Evolutionary conservation across 1,139 yeast genomes (phyloP).

Genomic region (Sugiyamaella neomexicana): DNA sequence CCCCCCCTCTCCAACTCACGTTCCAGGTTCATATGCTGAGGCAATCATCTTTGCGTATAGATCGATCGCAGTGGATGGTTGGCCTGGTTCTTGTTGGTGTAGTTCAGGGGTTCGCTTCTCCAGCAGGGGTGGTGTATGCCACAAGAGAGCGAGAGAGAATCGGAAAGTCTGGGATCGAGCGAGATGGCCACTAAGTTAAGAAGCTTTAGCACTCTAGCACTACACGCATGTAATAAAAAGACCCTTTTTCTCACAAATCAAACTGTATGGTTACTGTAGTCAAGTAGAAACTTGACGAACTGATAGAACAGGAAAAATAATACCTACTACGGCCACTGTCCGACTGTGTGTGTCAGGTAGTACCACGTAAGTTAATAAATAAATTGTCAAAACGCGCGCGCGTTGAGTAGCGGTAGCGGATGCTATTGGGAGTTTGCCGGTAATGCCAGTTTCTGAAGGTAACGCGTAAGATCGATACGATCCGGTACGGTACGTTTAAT

Average conservation of each 20-base stretch:
- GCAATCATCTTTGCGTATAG: conserved; percentile 29
- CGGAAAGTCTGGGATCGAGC: no score
- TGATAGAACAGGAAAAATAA: background rate
- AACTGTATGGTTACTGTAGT: background rate
- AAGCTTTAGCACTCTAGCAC: background rate
- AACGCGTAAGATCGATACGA: background rate
- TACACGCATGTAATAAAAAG: background rate
- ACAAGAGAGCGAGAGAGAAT: no score
- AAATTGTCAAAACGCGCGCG: background rate
- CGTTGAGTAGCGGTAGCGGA: background rate
- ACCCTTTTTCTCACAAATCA: background rate
- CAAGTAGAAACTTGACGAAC: background rate
- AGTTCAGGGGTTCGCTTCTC: no score
- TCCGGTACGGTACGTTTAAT: no score
- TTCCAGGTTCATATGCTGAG: conserved; percentile 37
- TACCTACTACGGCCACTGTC: no score
- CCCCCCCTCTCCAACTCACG: conserved; percentile 30
- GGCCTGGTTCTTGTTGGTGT: no score
- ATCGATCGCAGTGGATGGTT: no score
- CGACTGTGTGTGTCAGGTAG: background rate
- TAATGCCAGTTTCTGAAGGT: no score
- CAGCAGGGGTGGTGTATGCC: no score
- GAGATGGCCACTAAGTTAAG: no score
- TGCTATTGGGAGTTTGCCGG: background rate
- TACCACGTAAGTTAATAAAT: background rate